These are phyloP conservation scores for Fusarium stilboides DNA, from an alignment of 2,329 filamentous ascomycete species.

Conservation along the genomic window DNA sequence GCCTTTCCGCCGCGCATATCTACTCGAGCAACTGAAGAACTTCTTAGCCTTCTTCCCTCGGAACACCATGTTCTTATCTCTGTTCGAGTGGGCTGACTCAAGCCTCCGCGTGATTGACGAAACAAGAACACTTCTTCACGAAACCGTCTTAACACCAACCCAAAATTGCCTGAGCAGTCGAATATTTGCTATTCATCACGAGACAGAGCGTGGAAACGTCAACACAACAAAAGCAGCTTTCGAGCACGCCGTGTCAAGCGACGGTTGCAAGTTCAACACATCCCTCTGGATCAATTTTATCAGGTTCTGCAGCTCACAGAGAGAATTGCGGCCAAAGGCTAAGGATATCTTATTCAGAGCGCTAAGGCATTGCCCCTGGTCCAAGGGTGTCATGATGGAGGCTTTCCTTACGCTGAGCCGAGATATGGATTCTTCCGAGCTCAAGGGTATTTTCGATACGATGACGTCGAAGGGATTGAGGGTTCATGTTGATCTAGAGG, in stretches of 20 bases:
- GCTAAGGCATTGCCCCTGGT: constrained; percentile 64
- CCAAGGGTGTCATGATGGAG: constrained; percentile 66
- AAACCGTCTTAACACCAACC: constrained; percentile 61
- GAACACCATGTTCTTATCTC: constrained; percentile 81
- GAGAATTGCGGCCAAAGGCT: constrained; percentile 58
- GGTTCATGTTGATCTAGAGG: constrained; percentile 67
- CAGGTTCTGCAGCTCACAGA: constrained; percentile 60
- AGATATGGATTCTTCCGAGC: constrained; percentile 64
- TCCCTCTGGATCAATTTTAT: constrained; percentile 67
- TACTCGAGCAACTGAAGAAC: constrained; percentile 73
- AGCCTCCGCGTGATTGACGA: constrained; percentile 82
- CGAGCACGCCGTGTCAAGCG: constrained; percentile 64
- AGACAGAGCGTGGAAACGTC: constrained; percentile 63
- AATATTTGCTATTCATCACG: constrained; percentile 67
- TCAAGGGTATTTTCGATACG: constrained; percentile 64
- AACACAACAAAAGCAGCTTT: constrained; percentile 67
- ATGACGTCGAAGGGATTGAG: constrained; percentile 66
- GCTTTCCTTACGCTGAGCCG: constrained; percentile 63
- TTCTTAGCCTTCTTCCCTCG: constrained; percentile 77
- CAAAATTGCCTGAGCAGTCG: constrained; percentile 62
- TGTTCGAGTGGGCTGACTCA: constrained; percentile 82
- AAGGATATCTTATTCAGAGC: constrained; percentile 66
- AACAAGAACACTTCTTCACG: constrained; percentile 75
- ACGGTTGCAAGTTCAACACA: constrained; percentile 57
- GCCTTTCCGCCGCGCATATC: constrained; percentile 76